A percentile compares a stretch with the other conserved stretches of the same genome.
These are phyloP conservation scores for Calonectria fujianensis DNA, from an alignment of 2,329 filamentous ascomycete genomes.

Conservation along the genomic window DNA sequence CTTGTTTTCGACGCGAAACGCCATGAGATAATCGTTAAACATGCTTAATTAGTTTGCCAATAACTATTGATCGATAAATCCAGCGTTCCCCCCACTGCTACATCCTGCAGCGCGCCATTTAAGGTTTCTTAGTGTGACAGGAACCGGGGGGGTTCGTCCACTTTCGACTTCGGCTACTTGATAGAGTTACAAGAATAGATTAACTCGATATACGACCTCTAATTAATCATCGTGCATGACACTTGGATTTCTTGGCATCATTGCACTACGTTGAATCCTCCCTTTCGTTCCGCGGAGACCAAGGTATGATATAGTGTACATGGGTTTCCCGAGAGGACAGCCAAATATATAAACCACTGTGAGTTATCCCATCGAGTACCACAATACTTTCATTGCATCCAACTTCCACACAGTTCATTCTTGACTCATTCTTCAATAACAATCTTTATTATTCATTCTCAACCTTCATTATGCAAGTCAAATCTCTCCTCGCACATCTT, in stretches of 20 bases:
- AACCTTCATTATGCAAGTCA: conserved; percentile 10
- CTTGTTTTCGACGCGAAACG: background rate
- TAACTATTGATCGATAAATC: background rate
- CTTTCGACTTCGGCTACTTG: background rate
- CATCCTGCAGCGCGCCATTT: background rate
- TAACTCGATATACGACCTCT: background rate
- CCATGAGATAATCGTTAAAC: background rate
- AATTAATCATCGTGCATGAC: conserved; percentile 1
- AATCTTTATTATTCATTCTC: background rate
- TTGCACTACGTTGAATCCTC: background rate
- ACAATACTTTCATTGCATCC: background rate
- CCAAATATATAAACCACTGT: background rate
- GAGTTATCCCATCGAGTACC: background rate
- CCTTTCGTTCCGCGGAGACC: background rate
- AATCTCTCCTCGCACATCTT: background rate
- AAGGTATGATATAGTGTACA: background rate
- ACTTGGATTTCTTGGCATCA: background rate
- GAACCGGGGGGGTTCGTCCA: no score
- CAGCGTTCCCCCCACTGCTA: background rate
- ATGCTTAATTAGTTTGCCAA: background rate
- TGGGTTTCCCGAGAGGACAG: no score
- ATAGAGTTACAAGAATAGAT: background rate
- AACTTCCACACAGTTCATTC: background rate
- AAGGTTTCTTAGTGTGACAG: conserved; percentile 1
- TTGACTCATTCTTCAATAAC: background rate